Conservation (phyloP, 2,329 filamentous ascomycete species). For the Sodiomyces alkalinus region DNA sequence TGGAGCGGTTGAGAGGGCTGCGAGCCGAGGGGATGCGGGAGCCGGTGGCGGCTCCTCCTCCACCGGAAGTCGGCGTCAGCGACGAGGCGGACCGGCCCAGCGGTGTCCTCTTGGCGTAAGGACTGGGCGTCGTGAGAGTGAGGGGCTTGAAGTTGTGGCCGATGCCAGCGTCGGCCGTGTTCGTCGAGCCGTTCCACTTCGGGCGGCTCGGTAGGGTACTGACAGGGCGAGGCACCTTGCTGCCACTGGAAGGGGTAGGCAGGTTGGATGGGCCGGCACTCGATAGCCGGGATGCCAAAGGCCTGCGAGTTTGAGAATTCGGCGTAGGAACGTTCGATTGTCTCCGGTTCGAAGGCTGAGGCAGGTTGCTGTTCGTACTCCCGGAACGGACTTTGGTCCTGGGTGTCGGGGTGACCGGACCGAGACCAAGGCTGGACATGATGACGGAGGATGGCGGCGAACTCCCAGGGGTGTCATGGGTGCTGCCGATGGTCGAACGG, state of each 20-base stretch:
- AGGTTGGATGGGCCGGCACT: constrained; percentile 33
- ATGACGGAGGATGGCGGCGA: constrained; percentile 47
- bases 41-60: no score
- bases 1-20: constrained; percentile 28
- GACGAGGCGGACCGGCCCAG: constrained; percentile 26
- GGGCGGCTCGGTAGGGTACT: constrained; percentile 42
- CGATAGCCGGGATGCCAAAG: constrained; percentile 27
- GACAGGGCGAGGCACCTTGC: constrained; percentile 25
- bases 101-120: constrained; percentile 32
- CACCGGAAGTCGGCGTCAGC: constrained; percentile 23
- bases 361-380: constrained; percentile 28
- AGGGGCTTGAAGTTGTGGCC: constrained; percentile 54
- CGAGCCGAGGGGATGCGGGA: constrained; percentile 35
- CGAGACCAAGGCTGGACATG: constrained; percentile 39
- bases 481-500: constrained; percentile 53
- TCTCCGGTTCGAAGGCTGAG: constrained; percentile 28
- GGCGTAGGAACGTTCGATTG: constrained; percentile 33
- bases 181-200: constrained; percentile 57
- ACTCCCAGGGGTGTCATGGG: constrained; percentile 55
- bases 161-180: constrained; percentile 45
- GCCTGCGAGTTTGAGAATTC: constrained; percentile 24
- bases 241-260: constrained; percentile 22
- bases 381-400: constrained; percentile 32
- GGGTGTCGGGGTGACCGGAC: constrained; percentile 27
- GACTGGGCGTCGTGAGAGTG: constrained; percentile 42